A percentile compares a stretch with the other conserved stretches of the same genome.
phyloP scores from a whole-genome alignment of 805 yeast species.

The Myxozyma sirexii region DNA sequence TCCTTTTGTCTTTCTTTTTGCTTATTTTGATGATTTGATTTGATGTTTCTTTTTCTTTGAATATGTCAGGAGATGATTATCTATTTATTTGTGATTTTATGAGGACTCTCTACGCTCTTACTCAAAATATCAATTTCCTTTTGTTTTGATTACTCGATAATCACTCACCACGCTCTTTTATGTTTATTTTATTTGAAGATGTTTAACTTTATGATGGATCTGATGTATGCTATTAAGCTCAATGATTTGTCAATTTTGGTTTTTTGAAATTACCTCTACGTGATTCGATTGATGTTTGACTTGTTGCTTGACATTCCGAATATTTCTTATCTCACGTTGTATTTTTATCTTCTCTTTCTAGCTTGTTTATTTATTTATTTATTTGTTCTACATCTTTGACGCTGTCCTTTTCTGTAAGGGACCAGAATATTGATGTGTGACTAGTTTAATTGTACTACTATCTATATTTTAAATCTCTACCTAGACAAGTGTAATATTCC shows the following conservation, averaged over 20 bases:
- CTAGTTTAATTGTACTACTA: neutral
- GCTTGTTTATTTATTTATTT: neutral
- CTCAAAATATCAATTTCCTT: neutral
- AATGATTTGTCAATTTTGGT: neutral
- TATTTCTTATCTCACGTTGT: no score
- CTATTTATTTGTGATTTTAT: neutral
- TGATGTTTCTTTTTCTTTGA: neutral
- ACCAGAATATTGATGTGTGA: neutral
- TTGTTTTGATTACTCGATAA: neutral
- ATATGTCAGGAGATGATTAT: neutral
- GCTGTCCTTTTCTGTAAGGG: no score
- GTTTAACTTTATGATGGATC: no score
- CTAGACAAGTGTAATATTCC: no score
- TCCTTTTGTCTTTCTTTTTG: neutral
- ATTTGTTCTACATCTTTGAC: no score
- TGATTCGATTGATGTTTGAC: neutral
- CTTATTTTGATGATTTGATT: constrained; percentile 1
- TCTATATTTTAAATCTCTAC: no score
- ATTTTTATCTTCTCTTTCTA: neutral
- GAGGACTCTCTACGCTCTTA: neutral
- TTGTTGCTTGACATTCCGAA: no score
- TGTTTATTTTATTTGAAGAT: no score
- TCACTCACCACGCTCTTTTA: no score
- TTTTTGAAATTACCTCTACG: neutral
- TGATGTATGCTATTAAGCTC: no score